Percentiles rank a stretch among this genome's conserved stretches.
Conservation (phyloP, 495 filamentous ascomycete species). For the Daldinia childiae region DNA sequence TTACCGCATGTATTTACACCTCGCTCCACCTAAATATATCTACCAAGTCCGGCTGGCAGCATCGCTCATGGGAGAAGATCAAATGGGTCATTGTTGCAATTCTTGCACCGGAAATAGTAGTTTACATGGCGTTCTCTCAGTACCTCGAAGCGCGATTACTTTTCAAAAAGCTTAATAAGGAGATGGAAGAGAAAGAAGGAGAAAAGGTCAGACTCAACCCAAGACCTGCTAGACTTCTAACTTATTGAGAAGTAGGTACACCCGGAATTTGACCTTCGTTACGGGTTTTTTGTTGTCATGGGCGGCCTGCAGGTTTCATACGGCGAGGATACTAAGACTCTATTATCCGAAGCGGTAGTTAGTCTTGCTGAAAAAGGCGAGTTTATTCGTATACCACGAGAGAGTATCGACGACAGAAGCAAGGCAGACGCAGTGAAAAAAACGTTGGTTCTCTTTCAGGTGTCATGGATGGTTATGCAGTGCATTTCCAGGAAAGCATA, state of each 20-base stretch:
- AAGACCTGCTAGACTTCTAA: not conserved
- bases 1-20: slow-evolving; percentile 1
- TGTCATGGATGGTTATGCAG: not conserved
- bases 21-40: not conserved
- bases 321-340: too few relatives aligned
- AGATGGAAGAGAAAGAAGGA: not conserved
- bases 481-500: slow-evolving; percentile 3
- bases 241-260: not conserved
- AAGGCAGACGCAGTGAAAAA: slow-evolving; percentile 1
- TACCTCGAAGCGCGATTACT: not conserved
- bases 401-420: slow-evolving; percentile 1
- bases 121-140: not conserved
- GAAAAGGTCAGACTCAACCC: not conserved
- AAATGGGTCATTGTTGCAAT: not conserved
- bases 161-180: not conserved
- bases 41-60: not conserved
- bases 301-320: not conserved
- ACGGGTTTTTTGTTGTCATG: slow-evolving; percentile 1
- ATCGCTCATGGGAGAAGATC: not conserved
- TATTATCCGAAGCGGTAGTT: not conserved
- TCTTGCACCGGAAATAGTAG: not conserved
- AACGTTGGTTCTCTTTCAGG: not conserved
- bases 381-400: not conserved
- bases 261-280: not conserved
- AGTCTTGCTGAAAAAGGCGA: not conserved